These are phyloP conservation scores for Phytopythium aichiense DNA, from an alignment of 352 stramenopile genomes.

Conservation along the genomic window DNA sequence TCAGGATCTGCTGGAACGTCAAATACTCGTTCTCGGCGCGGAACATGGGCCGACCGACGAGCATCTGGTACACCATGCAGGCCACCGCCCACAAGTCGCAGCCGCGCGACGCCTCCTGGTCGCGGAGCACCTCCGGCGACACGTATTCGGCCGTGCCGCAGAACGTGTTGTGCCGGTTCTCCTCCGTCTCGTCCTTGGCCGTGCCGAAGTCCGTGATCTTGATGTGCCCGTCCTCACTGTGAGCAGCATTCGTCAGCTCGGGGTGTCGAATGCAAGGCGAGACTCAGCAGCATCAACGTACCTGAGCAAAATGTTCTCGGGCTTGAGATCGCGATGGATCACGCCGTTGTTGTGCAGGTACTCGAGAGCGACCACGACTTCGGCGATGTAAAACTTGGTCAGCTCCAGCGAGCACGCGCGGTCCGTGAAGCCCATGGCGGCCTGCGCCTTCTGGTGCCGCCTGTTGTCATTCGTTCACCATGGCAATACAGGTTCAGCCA, in stretches of 20 bases:
- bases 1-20: conserved; percentile 89
- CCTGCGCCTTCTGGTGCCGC: conserved; percentile 72
- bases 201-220: conserved; percentile 92
- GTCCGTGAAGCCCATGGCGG: conserved; percentile 49
- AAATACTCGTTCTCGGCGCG: conserved; percentile 89
- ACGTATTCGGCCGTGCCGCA: conserved; percentile 91
- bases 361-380: conserved; percentile 91
- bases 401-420: conserved; percentile 74
- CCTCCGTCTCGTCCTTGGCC: conserved; percentile 77
- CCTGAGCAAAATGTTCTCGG: conserved; percentile 87
- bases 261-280: not conserved
- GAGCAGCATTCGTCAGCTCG: not conserved
- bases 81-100: conserved; percentile 91
- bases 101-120: conserved; percentile 71
- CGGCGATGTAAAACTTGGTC: conserved; percentile 92
- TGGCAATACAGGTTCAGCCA: not conserved
- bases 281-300: not conserved
- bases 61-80: conserved; percentile 90
- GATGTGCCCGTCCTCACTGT: conserved; percentile 73
- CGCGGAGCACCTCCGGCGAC: conserved; percentile 87
- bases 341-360: conserved; percentile 94
- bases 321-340: conserved; percentile 96
- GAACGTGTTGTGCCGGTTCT: conserved; percentile 85
- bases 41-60: conserved; percentile 82
- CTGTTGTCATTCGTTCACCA: conserved; percentile 16